phyloP scores from a whole-genome alignment of 1,284 basidiomycete species.

The Trametes hirsuta region DNA sequence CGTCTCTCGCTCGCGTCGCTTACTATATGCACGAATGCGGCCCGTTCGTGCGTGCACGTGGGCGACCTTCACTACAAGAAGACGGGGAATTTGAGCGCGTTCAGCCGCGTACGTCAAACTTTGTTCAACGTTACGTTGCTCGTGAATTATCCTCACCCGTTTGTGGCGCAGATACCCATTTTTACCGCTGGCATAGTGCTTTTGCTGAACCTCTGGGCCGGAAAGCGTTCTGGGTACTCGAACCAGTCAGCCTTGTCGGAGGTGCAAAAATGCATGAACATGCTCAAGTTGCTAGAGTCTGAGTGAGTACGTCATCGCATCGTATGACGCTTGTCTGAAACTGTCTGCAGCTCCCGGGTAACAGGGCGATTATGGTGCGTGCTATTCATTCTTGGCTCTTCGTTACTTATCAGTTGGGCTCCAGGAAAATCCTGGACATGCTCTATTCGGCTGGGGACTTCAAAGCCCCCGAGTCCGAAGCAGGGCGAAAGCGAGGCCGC shows the following conservation, averaged over 20 bases:
- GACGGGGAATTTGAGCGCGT: too few species aligned
- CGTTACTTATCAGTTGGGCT: too few species aligned
- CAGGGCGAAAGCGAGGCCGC: too few species aligned
- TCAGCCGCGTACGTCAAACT: background rate
- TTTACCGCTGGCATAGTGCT: conserved; percentile 72
- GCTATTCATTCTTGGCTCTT: background rate
- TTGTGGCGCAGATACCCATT: conserved; percentile 40
- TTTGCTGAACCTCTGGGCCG: conserved; percentile 75
- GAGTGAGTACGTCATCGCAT: conserved; percentile 33
- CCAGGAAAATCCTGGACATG: too few species aligned
- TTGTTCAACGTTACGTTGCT: too few species aligned
- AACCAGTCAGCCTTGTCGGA: conserved; percentile 63
- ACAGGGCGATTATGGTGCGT: background rate
- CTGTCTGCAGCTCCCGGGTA: background rate
- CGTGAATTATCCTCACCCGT: too few species aligned
- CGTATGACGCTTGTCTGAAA: background rate
- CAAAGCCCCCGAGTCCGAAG: too few species aligned
- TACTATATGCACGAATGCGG: too few species aligned
- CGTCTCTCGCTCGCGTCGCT: too few species aligned
- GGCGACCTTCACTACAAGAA: too few species aligned
- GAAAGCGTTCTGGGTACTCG: conserved; percentile 57
- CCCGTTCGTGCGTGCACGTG: too few species aligned
- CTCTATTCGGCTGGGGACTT: too few species aligned
- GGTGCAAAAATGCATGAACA: conserved; percentile 69
- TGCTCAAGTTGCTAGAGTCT: conserved; percentile 54